Base-by-base conservation (phyloP, 345 rosid species). In the Erysimum cheiranthoides region DNA sequence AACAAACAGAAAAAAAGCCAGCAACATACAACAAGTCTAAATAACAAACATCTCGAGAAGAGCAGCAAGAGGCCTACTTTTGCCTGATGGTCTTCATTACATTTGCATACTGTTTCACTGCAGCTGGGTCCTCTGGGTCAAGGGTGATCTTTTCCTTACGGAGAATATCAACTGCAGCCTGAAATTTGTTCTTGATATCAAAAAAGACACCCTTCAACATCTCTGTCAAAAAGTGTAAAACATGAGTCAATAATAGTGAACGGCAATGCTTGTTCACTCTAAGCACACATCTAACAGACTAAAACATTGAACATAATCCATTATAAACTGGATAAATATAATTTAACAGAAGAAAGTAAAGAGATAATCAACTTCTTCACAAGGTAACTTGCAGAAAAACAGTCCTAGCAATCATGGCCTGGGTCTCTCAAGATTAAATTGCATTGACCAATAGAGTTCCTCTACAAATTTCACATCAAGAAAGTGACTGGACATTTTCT, bases 121-220 rank as follows among this genome's bases (percentile, higher is more conserved):
- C 96, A 72, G 96, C 87, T 21, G 93, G 92, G 81, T 96, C 93
- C 36, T 91, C 89, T 16, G 99, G 98, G 66, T 68, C 92, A 64
- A 96, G 87, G 76, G 91, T 91, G 84, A 96, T 93, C 80, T 91
- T 93, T 81, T 96, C 99, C 88, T 88, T 87, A 16, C 87, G 83
- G 68, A 93, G 82, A 76, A 93, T 63, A 56, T 92, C 98, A 45
- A 96, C 67, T 21, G 98, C 98, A 3, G 88, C 82, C 81, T 88
- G 92, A 62, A 85, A 96, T 58, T 96, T 93, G 66, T 84, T 85
- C 88, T 89, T 91, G 61, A 96, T 85, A 3, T 93, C 99, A 78
- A 85, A 68, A 79, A 89, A 96, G 80, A 96, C 84, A 78, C 85
- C 82, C 91, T 96, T 96, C 88, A 96, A 76, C 93, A 93, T 87